These are phyloP conservation scores for Cutaneotrichosporon mucoides DNA, from an alignment of 1,284 basidiomycete genomes.

Conservation along the genomic window DNA sequence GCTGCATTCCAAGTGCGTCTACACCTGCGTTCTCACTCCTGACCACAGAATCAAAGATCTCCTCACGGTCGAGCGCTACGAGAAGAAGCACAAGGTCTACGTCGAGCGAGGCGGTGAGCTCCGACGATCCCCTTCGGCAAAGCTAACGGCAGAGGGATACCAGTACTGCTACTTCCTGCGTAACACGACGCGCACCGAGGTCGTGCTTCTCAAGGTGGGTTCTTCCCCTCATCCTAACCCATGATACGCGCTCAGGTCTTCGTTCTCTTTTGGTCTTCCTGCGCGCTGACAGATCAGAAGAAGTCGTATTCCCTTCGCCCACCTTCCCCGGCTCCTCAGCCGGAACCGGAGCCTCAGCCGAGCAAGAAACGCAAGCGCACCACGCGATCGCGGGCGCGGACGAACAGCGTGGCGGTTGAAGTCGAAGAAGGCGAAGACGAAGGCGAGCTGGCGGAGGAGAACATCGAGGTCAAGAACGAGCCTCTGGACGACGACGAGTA, in stretches of 20 bases:
- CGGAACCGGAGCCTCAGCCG: neutral
- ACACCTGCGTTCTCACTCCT: neutral
- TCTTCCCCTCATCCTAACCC: neutral
- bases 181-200: constrained; percentile 43
- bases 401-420: neutral
- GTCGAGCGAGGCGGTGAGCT: constrained; percentile 43
- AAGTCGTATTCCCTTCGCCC: constrained; percentile 38
- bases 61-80: constrained; percentile 22
- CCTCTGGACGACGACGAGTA: constrained; percentile 8
- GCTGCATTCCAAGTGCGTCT: constrained; percentile 33
- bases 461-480: constrained; percentile 25
- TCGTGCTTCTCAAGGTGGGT: constrained; percentile 38
- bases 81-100: constrained; percentile 44
- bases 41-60: constrained; percentile 27
- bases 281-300: constrained; percentile 22
- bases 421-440: constrained; percentile 7
- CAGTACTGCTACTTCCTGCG: constrained; percentile 48
- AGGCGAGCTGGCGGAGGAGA: constrained; percentile 15
- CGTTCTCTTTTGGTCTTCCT: neutral
- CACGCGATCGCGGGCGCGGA: constrained; percentile 8
- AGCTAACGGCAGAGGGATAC: constrained; percentile 31
- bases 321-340: constrained; percentile 30
- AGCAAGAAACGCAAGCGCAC: constrained; percentile 23
- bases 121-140: no score
- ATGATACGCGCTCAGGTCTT: neutral